phyloP scores from a whole-genome alignment of 768 basidiomycete genomes.

The Kwoniella botswanensis region DNA sequence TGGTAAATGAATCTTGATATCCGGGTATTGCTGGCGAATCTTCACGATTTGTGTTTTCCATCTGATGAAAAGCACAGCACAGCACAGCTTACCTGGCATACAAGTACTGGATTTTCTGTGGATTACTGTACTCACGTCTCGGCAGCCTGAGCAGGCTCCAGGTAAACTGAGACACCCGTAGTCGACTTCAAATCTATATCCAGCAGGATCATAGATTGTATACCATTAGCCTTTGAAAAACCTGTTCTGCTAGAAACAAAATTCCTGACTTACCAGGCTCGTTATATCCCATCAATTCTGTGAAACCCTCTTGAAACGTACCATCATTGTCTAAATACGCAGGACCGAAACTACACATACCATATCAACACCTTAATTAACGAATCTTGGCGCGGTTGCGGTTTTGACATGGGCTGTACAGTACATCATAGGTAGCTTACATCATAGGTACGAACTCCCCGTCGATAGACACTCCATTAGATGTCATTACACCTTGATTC shows the following conservation, averaged over 20 bases:
- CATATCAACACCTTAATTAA: not conserved
- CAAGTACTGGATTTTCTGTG: not conserved
- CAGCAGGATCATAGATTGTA: too few relatives aligned
- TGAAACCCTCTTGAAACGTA: slow-evolving; percentile 29
- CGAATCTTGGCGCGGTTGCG: not conserved
- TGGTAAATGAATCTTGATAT: slow-evolving; percentile 32
- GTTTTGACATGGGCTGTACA: not conserved
- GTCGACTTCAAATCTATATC: slow-evolving; percentile 19
- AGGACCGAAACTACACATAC: slow-evolving; percentile 23
- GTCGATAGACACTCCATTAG: slow-evolving; percentile 28
- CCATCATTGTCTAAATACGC: slow-evolving; percentile 16
- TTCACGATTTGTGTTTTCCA: slow-evolving; percentile 23
- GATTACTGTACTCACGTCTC: slow-evolving; percentile 3
- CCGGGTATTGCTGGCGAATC: slow-evolving; percentile 27
- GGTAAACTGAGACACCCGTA: slow-evolving; percentile 9
- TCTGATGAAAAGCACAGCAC: not conserved
- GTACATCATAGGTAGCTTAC: slow-evolving; percentile 49
- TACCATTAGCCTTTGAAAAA: not conserved
- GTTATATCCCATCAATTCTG: slow-evolving; percentile 38
- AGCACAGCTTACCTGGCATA: not conserved
- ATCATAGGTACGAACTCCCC: slow-evolving; percentile 53
- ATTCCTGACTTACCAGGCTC: slow-evolving; percentile 36
- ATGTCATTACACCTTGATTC: slow-evolving; percentile 27
- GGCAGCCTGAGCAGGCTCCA: slow-evolving; percentile 22
- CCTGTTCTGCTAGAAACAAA: not conserved